Evolutionary conservation across 176 grass and related monocot species (phyloP).

Genomic region (Zizania latifolia): DNA sequence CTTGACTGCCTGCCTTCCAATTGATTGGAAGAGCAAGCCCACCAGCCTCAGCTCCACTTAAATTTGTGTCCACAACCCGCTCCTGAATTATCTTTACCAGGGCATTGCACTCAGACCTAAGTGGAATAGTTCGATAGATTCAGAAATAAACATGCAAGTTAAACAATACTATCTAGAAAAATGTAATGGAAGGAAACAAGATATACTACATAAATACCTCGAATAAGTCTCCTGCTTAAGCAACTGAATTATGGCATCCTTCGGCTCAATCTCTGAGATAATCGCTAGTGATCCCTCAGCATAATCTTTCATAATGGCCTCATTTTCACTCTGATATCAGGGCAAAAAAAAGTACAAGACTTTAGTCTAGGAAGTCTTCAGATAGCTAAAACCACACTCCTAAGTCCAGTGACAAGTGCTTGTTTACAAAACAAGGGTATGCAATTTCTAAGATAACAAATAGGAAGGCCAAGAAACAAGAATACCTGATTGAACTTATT

Average conservation of each 20-base stretch:
- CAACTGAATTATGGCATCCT: slow-evolving; percentile 71
- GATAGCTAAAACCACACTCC: background rate
- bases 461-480: background rate
- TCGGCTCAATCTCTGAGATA: slow-evolving; percentile 69
- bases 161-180: background rate
- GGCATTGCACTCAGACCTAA: slow-evolving; percentile 60
- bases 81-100: slow-evolving; percentile 82
- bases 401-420: background rate
- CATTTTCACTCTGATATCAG: slow-evolving; percentile 35
- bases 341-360: background rate
- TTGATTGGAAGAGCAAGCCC: slow-evolving; percentile 30
- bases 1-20: slow-evolving; percentile 20
- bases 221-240: slow-evolving; percentile 82
- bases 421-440: background rate
- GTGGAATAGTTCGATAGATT: background rate
- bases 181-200: background rate
- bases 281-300: slow-evolving; percentile 49
- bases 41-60: slow-evolving; percentile 7
- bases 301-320: slow-evolving; percentile 38
- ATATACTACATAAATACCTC: slow-evolving; percentile 45
- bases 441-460: background rate
- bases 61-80: slow-evolving; percentile 55
- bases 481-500: slow-evolving; percentile 34
- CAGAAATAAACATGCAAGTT: background rate
- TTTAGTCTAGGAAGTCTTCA: background rate